Conservation (phyloP, 2,329 filamentous ascomycete genomes). For the Aureobasidium sp. region DNA sequence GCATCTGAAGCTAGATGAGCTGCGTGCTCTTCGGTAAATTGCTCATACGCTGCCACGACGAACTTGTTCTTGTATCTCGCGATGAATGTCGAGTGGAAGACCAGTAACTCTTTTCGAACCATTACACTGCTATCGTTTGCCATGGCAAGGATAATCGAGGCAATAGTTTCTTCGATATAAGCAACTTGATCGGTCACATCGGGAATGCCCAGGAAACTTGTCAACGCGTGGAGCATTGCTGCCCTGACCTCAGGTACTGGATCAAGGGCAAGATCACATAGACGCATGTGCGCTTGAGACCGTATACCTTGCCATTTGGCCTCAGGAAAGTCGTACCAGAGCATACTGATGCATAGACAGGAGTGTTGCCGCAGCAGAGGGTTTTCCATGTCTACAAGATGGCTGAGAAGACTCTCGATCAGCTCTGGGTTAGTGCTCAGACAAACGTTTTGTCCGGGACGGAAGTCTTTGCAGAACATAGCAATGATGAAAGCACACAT, state of each 20-base stretch:
- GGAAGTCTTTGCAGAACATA: conserved; percentile 94
- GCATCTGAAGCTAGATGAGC: conserved; percentile 15
- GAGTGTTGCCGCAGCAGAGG: conserved; percentile 90
- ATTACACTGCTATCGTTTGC: conserved; percentile 88
- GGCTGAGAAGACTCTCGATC: conserved; percentile 77
- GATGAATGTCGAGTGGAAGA: conserved; percentile 90
- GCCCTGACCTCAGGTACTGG: conserved; percentile 87
- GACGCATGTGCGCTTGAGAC: conserved; percentile 72
- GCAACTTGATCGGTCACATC: conserved; percentile 87
- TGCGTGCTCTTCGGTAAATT: conserved; percentile 65
- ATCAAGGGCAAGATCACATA: conserved; percentile 76
- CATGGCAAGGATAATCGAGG: conserved; percentile 84
- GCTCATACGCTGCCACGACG: conserved; percentile 83
- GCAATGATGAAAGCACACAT: conserved; percentile 98
- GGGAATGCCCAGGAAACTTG: conserved; percentile 87
- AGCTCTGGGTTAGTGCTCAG: conserved; percentile 81
- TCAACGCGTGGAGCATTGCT: conserved; percentile 87
- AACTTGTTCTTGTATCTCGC: conserved; percentile 89
- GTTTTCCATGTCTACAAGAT: conserved; percentile 80
- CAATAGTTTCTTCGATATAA: conserved; percentile 83
- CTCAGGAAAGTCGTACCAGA: conserved; percentile 85
- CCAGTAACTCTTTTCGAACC: conserved; percentile 85
- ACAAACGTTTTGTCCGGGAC: conserved; percentile 84
- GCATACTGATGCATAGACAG: conserved; percentile 87
- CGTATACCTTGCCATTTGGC: conserved; percentile 95